phyloP scores from a whole-genome alignment of 352 stramenopile genomes.

The Blastocystis sp. region DNA sequence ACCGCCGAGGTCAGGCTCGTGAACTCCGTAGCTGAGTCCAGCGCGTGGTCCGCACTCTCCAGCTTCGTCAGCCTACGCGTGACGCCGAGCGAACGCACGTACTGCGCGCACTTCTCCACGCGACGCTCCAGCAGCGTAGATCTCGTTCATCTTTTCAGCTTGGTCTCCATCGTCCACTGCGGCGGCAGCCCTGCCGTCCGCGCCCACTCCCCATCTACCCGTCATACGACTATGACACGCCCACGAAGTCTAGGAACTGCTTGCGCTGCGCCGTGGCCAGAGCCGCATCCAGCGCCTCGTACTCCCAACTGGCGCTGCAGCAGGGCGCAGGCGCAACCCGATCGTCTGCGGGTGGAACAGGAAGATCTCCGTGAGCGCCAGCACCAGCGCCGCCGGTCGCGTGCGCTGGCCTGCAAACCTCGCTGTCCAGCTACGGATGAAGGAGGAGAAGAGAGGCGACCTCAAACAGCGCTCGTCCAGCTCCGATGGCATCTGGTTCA shows the following conservation, averaged over 20 bases:
- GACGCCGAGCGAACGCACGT: no score
- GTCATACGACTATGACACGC: not conserved
- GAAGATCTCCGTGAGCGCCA: conserved; percentile 41
- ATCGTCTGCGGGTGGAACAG: conserved; percentile 61
- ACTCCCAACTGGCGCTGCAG: conserved; percentile 39
- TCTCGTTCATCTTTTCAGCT: conserved; percentile 39
- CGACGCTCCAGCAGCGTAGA: conserved; percentile 36
- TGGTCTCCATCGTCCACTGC: conserved; percentile 40
- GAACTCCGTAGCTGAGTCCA: conserved; percentile 62
- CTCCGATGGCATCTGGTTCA: conserved; percentile 39
- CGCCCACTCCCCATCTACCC: conserved; percentile 38
- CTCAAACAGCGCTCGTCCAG: conserved; percentile 34
- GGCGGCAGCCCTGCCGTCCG: not conserved
- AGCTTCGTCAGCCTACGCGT: conserved; percentile 48
- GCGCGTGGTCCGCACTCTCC: not conserved
- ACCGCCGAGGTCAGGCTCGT: not conserved
- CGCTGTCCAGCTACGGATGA: not conserved
- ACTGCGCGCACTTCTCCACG: conserved; percentile 51
- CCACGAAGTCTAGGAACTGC: conserved; percentile 42
- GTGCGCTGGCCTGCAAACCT: conserved; percentile 14
- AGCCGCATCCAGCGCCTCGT: not conserved
- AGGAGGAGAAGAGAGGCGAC: not conserved
- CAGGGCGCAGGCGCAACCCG: conserved; percentile 32
- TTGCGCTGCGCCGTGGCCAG: not conserved
- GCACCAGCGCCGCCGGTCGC: conserved; percentile 22